Evolutionary conservation across 345 rosid species (phyloP).

Genomic region (Melaleuca quinquenervia): DNA sequence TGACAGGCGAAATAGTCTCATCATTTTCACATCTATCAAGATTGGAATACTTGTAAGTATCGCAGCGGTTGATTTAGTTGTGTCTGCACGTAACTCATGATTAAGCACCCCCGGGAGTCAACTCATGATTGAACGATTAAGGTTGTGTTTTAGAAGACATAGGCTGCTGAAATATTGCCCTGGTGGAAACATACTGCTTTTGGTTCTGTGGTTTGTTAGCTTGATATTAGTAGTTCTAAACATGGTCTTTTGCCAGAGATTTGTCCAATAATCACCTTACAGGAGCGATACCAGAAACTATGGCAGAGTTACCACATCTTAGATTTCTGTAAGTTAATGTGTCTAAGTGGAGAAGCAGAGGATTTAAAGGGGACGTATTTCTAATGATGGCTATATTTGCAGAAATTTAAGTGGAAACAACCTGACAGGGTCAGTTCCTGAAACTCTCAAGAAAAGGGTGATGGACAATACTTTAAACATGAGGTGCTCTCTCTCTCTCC

Average conservation of each 20-base stretch:
- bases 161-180: background rate
- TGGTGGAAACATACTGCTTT: background rate
- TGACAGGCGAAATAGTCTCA: background rate
- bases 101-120: background rate
- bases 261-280: slow-evolving; percentile 38
- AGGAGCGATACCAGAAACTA: slow-evolving; percentile 27
- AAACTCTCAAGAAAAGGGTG: no score
- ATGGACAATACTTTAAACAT: no score
- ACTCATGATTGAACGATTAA: background rate
- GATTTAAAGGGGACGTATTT: background rate
- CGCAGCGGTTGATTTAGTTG: background rate
- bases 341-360: no score
- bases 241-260: slow-evolving; percentile 21
- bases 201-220: background rate
- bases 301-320: slow-evolving; percentile 14
- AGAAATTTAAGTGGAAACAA: no score
- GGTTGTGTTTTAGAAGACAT: background rate
- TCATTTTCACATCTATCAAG: background rate
- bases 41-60: background rate
- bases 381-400: no score
- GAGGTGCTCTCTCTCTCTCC: no score
- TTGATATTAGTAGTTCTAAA: background rate
- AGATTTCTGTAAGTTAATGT: slow-evolving; percentile 28
- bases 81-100: background rate
- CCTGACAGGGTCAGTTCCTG: no score